phyloP scores from a whole-genome alignment of 345 rosid species.

The Nephelium lappaceum region DNA sequence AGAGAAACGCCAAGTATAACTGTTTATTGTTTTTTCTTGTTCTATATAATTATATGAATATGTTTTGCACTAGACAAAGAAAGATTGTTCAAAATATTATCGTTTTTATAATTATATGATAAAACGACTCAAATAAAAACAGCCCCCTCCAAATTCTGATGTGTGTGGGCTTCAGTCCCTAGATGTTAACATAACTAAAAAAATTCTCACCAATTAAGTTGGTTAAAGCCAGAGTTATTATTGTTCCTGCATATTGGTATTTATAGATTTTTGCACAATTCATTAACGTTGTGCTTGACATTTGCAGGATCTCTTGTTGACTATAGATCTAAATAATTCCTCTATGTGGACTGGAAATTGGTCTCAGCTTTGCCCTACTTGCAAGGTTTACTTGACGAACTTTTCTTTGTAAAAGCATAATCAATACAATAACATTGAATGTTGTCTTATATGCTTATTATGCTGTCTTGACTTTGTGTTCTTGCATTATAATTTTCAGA shows the following conservation, averaged over 20 bases:
- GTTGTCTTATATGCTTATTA: neutral
- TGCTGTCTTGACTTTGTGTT: slow-evolving; percentile 12
- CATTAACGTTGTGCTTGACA: neutral
- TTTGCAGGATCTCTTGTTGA: slow-evolving; percentile 77
- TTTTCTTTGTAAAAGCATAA: neutral
- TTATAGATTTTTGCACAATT: neutral
- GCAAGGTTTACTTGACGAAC: slow-evolving; percentile 69
- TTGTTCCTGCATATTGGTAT: neutral
- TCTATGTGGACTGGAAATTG: slow-evolving; percentile 84
- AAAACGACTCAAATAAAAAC: too few species aligned
- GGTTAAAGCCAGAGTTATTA: neutral
- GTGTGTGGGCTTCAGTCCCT: neutral
- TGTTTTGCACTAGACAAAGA: neutral
- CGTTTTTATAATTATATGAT: neutral
- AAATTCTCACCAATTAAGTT: neutral
- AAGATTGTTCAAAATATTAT: neutral
- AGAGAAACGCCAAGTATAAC: neutral
- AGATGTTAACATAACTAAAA: neutral
- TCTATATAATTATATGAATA: neutral
- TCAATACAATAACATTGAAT: neutral
- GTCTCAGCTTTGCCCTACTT: slow-evolving; percentile 99
- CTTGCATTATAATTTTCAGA: slow-evolving; percentile 42
- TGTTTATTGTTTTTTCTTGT: neutral
- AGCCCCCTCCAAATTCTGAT: neutral
- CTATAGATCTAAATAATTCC: slow-evolving; percentile 65